Percentiles rank a stretch among this genome's conserved stretches.
phyloP scores from a whole-genome alignment of 805 yeast genomes.

The Saturnispora silvae region DNA sequence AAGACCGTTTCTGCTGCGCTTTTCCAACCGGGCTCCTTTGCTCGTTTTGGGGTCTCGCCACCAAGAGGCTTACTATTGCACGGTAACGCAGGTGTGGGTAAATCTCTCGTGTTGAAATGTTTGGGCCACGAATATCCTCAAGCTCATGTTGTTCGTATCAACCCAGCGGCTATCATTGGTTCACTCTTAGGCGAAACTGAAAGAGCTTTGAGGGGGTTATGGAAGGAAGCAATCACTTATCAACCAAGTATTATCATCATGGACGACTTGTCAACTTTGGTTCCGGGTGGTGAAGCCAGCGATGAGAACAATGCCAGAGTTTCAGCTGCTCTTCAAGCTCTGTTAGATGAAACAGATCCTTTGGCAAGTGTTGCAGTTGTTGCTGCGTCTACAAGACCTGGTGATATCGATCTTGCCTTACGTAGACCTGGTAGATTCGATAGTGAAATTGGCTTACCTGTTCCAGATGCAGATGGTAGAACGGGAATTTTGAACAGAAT shows the following conservation, averaged over 20 bases:
- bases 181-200: conserved; percentile 95
- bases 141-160: conserved; percentile 77
- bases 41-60: conserved; percentile 81
- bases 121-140: conserved; percentile 60
- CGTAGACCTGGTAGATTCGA: conserved; percentile 92
- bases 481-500: conserved; percentile 59
- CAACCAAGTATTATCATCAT: conserved; percentile 84
- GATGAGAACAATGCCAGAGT: conserved; percentile 88
- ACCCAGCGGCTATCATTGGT: conserved; percentile 87
- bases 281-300: conserved; percentile 49
- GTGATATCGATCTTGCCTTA: conserved; percentile 79
- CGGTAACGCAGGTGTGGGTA: conserved; percentile 98
- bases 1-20: conserved; percentile 73
- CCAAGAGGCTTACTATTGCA: conserved; percentile 89
- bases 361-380: conserved; percentile 49
- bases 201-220: conserved; percentile 65
- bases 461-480: conserved; percentile 81
- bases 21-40: conserved; percentile 62
- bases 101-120: conserved; percentile 76
- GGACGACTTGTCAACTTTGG: conserved; percentile 90
- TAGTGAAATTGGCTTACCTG: conserved; percentile 84
- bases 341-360: conserved; percentile 65
- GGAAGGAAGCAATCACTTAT: conserved; percentile 72
- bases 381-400: conserved; percentile 95
- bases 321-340: conserved; percentile 75